Evolutionary conservation across 2,329 filamentous ascomycete genomes (phyloP).

Genomic region (Aspergillus glaucus): DNA sequence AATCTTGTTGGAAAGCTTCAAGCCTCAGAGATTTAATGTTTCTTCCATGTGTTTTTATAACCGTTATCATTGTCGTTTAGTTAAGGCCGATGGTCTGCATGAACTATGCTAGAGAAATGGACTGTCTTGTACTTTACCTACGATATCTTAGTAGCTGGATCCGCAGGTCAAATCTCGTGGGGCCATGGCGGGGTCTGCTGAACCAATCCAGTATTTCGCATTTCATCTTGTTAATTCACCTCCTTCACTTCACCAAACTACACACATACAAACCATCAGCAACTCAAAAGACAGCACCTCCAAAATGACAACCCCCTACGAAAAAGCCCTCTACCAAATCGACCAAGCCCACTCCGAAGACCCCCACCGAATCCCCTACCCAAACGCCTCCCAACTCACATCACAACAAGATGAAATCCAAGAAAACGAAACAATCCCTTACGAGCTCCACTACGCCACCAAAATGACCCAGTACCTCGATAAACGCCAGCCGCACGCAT

Average conservation of each 20-base stretch:
- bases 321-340: slow-evolving; percentile 58
- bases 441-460: slow-evolving; percentile 75
- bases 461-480: slow-evolving; percentile 72
- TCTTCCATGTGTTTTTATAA: background rate
- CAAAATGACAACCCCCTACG: slow-evolving; percentile 26
- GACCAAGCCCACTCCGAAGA: slow-evolving; percentile 67
- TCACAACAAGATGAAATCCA: slow-evolving; percentile 58
- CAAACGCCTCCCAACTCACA: slow-evolving; percentile 58
- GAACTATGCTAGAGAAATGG: background rate
- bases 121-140: background rate
- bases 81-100: background rate
- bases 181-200: background rate
- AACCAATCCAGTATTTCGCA: background rate
- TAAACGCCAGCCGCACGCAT: slow-evolving; percentile 54
- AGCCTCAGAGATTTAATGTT: no score
- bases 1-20: no score
- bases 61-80: background rate
- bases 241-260: background rate
- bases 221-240: background rate
- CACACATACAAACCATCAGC: background rate
- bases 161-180: background rate
- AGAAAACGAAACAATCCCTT: slow-evolving; percentile 51
- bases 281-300: background rate
- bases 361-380: slow-evolving; percentile 47
- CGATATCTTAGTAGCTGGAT: no score